Evolutionary conservation across 2,329 filamentous ascomycete species (phyloP).

Genomic region (Lasiodiplodia citricola): DNA sequence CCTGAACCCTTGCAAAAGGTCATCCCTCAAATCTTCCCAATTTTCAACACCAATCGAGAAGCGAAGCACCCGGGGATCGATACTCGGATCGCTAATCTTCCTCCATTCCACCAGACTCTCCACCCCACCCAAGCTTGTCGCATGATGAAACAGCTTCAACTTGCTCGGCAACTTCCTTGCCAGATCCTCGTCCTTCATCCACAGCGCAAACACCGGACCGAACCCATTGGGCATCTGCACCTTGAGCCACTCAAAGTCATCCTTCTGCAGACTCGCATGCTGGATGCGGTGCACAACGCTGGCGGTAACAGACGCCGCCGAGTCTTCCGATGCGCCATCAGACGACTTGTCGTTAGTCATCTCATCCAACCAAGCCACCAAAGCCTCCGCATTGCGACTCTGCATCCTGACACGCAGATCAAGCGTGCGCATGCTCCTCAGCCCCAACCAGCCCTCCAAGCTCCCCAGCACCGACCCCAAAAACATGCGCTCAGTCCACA

Average conservation of each 20-base stretch:
- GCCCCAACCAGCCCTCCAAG: constrained; percentile 89
- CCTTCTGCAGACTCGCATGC: constrained; percentile 81
- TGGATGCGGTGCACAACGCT: constrained; percentile 58
- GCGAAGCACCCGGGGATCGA: constrained; percentile 75
- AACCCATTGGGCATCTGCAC: constrained; percentile 92
- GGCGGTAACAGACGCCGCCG: constrained; percentile 39
- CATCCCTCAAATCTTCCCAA: constrained; percentile 80
- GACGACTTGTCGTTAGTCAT: too few relatives aligned
- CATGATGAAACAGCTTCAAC: constrained; percentile 86
- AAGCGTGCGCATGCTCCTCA: constrained; percentile 83
- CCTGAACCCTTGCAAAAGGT: constrained; percentile 58
- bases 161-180: constrained; percentile 78
- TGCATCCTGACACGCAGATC: constrained; percentile 82
- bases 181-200: constrained; percentile 62
- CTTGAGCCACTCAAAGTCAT: constrained; percentile 69
- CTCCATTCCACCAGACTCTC: constrained; percentile 98
- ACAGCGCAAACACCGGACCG: constrained; percentile 84
- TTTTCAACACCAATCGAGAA: constrained; percentile 87
- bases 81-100: constrained; percentile 77
- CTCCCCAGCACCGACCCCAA: constrained; percentile 86
- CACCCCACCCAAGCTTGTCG: constrained; percentile 90
- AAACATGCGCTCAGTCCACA: constrained; percentile 72
- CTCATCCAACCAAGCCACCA: constrained; percentile 74
- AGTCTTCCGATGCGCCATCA: neutral
- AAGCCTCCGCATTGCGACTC: constrained; percentile 68